Evolutionary conservation across 1,284 basidiomycete species (phyloP), one percentile per base, ranked within the genome.

Genomic region (Ceratobasidium sp.): DNA sequence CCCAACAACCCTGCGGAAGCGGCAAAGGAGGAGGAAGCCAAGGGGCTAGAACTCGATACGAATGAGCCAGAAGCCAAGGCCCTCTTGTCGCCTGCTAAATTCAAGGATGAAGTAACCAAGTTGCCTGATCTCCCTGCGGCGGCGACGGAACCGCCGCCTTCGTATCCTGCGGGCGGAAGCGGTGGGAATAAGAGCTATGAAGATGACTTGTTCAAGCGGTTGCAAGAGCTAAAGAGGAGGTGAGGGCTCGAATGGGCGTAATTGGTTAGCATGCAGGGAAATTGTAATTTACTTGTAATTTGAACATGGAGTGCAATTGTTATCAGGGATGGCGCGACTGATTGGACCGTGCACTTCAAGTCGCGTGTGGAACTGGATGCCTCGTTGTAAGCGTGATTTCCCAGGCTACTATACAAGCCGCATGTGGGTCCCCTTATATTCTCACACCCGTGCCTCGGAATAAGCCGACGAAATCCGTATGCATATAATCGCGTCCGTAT

Each of bases 151-250:
- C 60, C 60, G 5, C 58, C 58, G 29, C 60, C 60, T 7, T 53
- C 60, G 32, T 65, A 52, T 31, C 35, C 47, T 7, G 42, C 42
- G 29, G 35, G 43, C 10, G 32, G 31, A 12, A 42, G 35, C 15
- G 52, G 52, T 10, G 25, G 38, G 40, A 62, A 49, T 17, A 43
- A 27, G 3, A 50, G 45, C 8, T 40, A 52, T 13, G 60, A 65
- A 38, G 60, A 47, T 10, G 60, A 65, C 17, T 43, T 65, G 49
- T 52, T 53, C n/a, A 65, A 53, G 49, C 29, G 60, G 49, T 22
- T 65, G 49, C 49, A 65, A 49, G 43, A 47, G 8, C 31, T 65
- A 27, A 65, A 65, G 60, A 52, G 47, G 60, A 65, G 49, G 49
- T 65, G 32, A 65, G 42, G 22, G 7, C n/a, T 13, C 47, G 22